phyloP scores from a whole-genome alignment of 1,284 basidiomycete species.

The Malassezia obtusa region DNA sequence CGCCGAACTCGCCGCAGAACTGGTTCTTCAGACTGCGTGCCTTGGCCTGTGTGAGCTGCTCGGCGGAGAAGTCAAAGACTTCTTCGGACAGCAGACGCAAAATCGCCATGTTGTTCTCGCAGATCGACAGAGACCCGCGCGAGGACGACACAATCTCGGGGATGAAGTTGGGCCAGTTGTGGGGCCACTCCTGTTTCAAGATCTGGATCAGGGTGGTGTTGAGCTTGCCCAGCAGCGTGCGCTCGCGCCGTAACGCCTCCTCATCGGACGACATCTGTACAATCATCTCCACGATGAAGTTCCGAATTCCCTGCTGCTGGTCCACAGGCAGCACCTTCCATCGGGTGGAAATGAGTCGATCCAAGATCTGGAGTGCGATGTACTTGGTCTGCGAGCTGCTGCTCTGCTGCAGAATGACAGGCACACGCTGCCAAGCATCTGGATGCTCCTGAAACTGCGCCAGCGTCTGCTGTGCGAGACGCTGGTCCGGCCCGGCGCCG shows the following conservation, averaged over 20 bases:
- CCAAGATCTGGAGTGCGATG: constrained; percentile 45
- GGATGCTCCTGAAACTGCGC: constrained; percentile 86
- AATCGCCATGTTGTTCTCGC: constrained; percentile 99
- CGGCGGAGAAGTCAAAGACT: constrained; percentile 97
- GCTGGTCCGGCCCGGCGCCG: constrained; percentile 35
- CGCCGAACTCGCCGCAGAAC: constrained; percentile 47
- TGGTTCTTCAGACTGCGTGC: constrained; percentile 89
- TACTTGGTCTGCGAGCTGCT: constrained; percentile 75
- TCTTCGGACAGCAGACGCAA: constrained; percentile 95
- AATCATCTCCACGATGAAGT: constrained; percentile 88
- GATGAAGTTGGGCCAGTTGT: constrained; percentile 98
- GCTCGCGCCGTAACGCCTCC: constrained; percentile 70
- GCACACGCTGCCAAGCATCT: constrained; percentile 97
- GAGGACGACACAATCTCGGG: constrained; percentile 95
- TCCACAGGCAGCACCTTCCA: constrained; percentile 95
- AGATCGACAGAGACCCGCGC: constrained; percentile 86
- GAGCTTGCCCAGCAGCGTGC: constrained; percentile 91
- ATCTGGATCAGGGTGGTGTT: constrained; percentile 95
- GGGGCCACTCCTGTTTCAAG: constrained; percentile 98
- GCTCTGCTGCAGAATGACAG: constrained; percentile 79
- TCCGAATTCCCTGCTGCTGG: constrained; percentile 70
- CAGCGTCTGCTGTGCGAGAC: constrained; percentile 41
- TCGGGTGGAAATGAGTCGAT: constrained; percentile 72
- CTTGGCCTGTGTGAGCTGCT: constrained; percentile 97
- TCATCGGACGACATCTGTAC: constrained; percentile 81